phyloP scores from a whole-genome alignment of 192 early-diverging fungal species.

The Linnemannia exigua region DNA sequence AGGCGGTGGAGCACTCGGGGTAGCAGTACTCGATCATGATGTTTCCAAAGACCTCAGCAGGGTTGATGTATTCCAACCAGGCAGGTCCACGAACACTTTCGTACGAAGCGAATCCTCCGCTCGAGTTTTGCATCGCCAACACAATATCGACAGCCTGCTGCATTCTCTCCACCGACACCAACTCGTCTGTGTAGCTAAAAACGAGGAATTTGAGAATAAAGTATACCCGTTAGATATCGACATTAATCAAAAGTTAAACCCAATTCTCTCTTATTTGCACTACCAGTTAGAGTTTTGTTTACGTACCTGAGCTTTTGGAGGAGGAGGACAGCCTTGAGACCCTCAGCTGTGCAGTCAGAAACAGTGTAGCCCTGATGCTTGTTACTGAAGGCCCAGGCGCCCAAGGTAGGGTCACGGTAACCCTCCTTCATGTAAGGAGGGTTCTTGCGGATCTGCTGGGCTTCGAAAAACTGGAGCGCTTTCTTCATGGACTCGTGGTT shows the following conservation, averaged over 20 bases:
- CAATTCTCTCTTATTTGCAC: too few species aligned
- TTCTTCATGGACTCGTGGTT: slow-evolving; percentile 78
- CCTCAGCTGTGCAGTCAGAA: slow-evolving; percentile 96
- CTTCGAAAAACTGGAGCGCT: slow-evolving; percentile 88
- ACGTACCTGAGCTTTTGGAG: slow-evolving; percentile 76
- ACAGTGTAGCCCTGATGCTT: slow-evolving; percentile 95
- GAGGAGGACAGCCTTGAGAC: slow-evolving; percentile 83
- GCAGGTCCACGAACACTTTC: slow-evolving; percentile 85
- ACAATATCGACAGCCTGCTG: slow-evolving; percentile 92
- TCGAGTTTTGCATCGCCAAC: slow-evolving; percentile 91
- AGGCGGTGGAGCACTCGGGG: slow-evolving; percentile 97
- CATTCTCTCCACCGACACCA: slow-evolving; percentile 79
- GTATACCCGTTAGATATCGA: too few species aligned
- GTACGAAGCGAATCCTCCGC: slow-evolving; percentile 95
- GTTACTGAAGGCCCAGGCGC: slow-evolving; percentile 98
- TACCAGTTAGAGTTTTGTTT: slow-evolving; percentile 28
- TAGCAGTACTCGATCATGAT: slow-evolving; percentile 99
- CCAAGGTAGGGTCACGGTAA: slow-evolving; percentile 88
- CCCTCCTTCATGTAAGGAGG: slow-evolving; percentile 74
- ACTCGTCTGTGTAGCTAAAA: slow-evolving; percentile 64
- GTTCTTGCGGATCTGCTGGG: slow-evolving; percentile 85
- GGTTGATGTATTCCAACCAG: slow-evolving; percentile 91
- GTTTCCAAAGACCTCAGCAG: slow-evolving; percentile 97
- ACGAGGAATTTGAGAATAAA: too few species aligned
- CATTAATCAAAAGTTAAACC: too few species aligned